Evolutionary conservation across 805 yeast species (phyloP).

Genomic region (Brettanomyces custersianus): DNA sequence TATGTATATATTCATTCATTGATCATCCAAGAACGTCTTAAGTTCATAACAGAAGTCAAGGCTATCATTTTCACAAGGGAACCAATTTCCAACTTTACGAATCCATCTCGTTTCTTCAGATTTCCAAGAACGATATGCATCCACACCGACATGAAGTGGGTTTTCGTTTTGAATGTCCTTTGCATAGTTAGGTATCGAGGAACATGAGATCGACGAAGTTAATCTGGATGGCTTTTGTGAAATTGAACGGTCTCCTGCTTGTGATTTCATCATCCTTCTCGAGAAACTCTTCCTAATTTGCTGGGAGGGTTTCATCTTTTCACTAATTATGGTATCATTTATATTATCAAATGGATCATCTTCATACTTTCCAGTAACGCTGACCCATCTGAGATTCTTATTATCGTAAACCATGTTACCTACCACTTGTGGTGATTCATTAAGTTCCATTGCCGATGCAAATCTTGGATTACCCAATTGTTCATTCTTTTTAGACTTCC

Average conservation of each 20-base stretch:
- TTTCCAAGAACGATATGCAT: constrained; percentile 21
- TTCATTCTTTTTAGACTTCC: constrained; percentile 2
- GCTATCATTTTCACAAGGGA: constrained; percentile 19
- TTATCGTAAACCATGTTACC: constrained; percentile 56
- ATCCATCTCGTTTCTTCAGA: constrained; percentile 26
- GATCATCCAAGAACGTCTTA: constrained; percentile 21
- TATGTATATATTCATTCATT: constrained; percentile 5
- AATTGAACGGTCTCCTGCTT: not conserved
- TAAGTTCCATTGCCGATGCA: not conserved
- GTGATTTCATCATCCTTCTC: not conserved
- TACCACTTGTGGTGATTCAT: constrained; percentile 27
- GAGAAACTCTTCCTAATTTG: not conserved
- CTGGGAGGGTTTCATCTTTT: constrained; percentile 6
- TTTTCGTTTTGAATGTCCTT: constrained; percentile 4
- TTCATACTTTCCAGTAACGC: constrained; percentile 31
- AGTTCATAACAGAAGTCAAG: constrained; percentile 23
- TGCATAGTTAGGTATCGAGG: constrained; percentile 2
- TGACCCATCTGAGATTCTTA: constrained; percentile 51
- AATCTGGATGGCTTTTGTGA: not conserved
- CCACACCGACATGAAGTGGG: constrained; percentile 18
- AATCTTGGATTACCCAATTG: not conserved
- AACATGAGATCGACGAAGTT: constrained; percentile 4
- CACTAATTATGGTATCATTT: constrained; percentile 29
- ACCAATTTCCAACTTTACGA: constrained; percentile 29
- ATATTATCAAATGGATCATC: constrained; percentile 42